Evolutionary conservation across 176 grass and related monocot species (phyloP), one percentile per base, ranked within the genome.

Genomic region (Carex myosuroides): DNA sequence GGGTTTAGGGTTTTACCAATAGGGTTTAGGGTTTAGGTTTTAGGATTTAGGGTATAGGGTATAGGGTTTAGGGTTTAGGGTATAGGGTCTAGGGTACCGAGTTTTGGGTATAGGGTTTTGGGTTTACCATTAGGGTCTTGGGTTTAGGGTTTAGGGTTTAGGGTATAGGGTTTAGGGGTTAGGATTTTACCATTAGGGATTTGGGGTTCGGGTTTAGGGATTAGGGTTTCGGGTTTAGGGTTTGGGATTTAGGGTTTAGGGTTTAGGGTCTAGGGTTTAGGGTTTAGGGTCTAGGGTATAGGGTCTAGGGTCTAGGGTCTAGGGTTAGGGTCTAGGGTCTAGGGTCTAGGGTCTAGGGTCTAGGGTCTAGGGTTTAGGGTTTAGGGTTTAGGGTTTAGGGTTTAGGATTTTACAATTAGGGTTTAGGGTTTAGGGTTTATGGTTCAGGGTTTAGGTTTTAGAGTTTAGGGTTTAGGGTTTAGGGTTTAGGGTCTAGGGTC

Each of bases 81-180:
- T 60, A 20, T n/a, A 18, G 59, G 59, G 13, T 60, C 21, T n/a
- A n/a, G n/a, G n/a, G n/a, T n/a, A n/a, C n/a, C n/a, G n/a, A n/a
- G n/a, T n/a, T n/a, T n/a, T n/a, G n/a, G 84, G 70, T 48, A 79
- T 86, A 53, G 16, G 84, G 65, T 48, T 86, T 79, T 30, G 56
- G 71, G n/a, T n/a, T n/a, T n/a, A n/a, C n/a, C n/a, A n/a, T n/a
- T n/a, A n/a, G n/a, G n/a, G n/a, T n/a, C n/a, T 46, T 65, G 54
- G 84, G 46, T 86, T 84, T 79, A 79, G 84, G 84, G 53, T 86
- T 86, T 66, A 67, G 70, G 71, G 54, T 68, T 86, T 79, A 54
- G 56, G 84, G 84, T 79, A 66, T 86, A 79, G 72, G 84, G 53
- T 86, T 86, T n/a, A n/a, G n/a, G n/a, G n/a, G n/a, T n/a, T n/a